Percentiles rank a stretch among this genome's conserved stretches.
Conservation (phyloP, 2,329 filamentous ascomycete species). For the Phaeomoniella chlamydospora region DNA sequence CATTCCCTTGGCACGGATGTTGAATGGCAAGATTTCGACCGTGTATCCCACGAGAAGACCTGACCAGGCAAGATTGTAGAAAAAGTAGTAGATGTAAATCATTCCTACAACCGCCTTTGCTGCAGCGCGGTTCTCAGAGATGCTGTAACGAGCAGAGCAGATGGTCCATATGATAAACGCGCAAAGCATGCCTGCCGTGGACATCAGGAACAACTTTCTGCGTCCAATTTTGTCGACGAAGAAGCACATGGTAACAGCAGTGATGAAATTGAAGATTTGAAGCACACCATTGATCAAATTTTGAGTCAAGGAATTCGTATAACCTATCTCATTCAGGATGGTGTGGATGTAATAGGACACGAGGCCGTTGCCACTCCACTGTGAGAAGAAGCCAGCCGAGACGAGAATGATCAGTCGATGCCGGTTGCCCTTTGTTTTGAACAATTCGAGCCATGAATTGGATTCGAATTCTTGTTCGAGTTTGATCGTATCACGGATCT, state of each 20-base stretch:
- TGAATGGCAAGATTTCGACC: constrained; percentile 34
- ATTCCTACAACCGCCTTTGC: constrained; percentile 25
- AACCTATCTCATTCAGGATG: constrained; percentile 21
- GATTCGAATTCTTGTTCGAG: constrained; percentile 38
- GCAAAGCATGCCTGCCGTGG: constrained; percentile 27
- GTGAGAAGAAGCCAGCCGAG: constrained; percentile 39
- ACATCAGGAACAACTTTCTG: constrained; percentile 26
- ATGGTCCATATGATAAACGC: constrained; percentile 28
- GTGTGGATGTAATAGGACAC: constrained; percentile 24
- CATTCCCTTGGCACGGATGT: constrained; percentile 33
- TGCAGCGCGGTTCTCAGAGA: constrained; percentile 14
- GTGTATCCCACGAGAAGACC: constrained; percentile 24
- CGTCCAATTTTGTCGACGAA: constrained; percentile 27
- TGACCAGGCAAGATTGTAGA: constrained; percentile 23
- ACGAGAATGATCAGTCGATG: constrained; percentile 39
- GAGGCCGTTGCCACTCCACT: constrained; percentile 39
- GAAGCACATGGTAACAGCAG: constrained; percentile 21
- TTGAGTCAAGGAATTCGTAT: constrained; percentile 21
- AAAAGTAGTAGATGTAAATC: constrained; percentile 27
- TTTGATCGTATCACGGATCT: constrained; percentile 50
- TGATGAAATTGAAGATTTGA: constrained; percentile 23
- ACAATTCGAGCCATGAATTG: constrained; percentile 45
- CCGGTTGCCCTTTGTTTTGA: constrained; percentile 43
- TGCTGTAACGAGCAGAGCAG: constrained; percentile 20
- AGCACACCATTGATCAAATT: constrained; percentile 26